Evolutionary conservation across 257 asterid genomes (phyloP).

Genomic region (Solanum gandarillasii): DNA sequence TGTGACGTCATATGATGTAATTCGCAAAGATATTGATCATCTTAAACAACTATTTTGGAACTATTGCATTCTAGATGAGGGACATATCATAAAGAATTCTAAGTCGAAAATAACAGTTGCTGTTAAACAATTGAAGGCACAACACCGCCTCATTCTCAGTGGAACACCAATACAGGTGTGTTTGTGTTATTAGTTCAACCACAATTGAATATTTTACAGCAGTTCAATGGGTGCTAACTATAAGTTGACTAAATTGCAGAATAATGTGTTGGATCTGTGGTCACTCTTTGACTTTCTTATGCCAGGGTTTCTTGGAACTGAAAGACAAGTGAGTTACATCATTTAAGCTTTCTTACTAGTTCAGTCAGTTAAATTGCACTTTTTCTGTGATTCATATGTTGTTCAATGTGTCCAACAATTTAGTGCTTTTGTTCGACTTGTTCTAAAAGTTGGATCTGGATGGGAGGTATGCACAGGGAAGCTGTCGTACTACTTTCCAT

Average conservation of each 20-base stretch:
- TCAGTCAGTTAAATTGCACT: background rate
- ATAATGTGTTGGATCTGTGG: conserved; percentile 96
- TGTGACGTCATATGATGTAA: conserved; percentile 87
- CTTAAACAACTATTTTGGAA: conserved; percentile 73
- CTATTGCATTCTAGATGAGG: conserved; percentile 95
- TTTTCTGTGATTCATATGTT: background rate
- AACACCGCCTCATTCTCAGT: conserved; percentile 94
- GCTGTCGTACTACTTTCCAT: background rate
- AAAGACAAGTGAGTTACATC: conserved; percentile 74
- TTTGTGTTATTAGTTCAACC: conserved; percentile 5
- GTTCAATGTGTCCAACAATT: background rate
- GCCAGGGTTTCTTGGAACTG: conserved; percentile 99
- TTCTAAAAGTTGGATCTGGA: background rate
- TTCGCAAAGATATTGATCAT: conserved; percentile 85
- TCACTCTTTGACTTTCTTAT: conserved; percentile 98
- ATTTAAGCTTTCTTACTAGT: background rate
- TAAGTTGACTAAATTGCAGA: conserved; percentile 50
- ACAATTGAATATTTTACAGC: conserved; percentile 4
- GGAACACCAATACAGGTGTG: conserved; percentile 99
- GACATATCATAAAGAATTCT: conserved; percentile 86
- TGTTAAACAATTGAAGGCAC: conserved; percentile 87
- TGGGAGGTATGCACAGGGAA: background rate
- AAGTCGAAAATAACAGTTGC: conserved; percentile 91
- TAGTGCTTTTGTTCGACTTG: background rate
- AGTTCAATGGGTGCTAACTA: conserved; percentile 16